phyloP scores from a whole-genome alignment of 257 asterid species.

The Capsicum chinense region DNA sequence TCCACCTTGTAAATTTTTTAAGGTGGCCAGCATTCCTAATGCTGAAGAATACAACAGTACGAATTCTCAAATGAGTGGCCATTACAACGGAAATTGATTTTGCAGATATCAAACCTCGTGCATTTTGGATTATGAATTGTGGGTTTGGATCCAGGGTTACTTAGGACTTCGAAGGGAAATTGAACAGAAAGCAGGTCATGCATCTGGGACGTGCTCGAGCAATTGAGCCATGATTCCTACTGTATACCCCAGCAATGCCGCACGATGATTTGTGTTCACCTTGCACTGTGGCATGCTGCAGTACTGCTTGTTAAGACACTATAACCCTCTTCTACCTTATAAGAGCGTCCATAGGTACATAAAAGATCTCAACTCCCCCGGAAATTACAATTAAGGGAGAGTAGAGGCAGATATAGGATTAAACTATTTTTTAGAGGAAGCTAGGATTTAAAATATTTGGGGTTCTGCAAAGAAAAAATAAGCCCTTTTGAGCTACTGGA shows the following conservation, averaged over 20 bases:
- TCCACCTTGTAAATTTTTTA: no score
- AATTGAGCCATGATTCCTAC: not conserved
- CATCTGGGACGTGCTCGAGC: not conserved
- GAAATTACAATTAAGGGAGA: not conserved
- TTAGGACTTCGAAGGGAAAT: constrained; percentile 11
- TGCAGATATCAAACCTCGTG: constrained; percentile 8
- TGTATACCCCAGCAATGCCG: not conserved
- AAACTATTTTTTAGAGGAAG: no score
- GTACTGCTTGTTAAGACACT: not conserved
- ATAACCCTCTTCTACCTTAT: not conserved
- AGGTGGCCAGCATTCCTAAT: no score
- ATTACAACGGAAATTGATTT: not conserved
- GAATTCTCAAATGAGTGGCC: not conserved
- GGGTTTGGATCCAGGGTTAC: not conserved
- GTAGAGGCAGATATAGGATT: not conserved
- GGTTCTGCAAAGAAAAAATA: constrained; percentile 10
- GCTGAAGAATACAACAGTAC: no score
- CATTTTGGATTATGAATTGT: constrained; percentile 18
- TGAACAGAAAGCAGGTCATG: constrained; percentile 19
- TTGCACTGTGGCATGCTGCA: not conserved
- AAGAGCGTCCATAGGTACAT: not conserved
- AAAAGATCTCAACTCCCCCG: not conserved
- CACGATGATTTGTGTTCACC: constrained; percentile 10
- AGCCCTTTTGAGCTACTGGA: not conserved
- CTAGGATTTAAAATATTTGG: not conserved